These are phyloP conservation scores for Cryptococcus sp. DNA, from an alignment of 1,284 basidiomycete genomes.

Conservation along the genomic window DNA sequence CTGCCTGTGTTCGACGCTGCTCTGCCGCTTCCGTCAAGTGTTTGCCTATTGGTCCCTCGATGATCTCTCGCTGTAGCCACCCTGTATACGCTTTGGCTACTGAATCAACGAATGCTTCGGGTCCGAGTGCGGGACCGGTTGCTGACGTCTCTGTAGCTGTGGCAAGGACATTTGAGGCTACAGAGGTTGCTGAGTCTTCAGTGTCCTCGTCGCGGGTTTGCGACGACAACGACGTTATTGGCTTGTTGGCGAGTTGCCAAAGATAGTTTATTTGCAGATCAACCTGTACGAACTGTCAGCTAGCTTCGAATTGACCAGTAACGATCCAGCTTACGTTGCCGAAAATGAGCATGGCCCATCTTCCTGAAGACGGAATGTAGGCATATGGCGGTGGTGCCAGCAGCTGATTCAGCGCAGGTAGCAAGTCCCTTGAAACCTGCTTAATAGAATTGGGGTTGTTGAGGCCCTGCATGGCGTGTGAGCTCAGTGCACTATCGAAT, in stretches of 20 bases:
- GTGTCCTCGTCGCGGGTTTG: not conserved
- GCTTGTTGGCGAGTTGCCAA: slow-evolving; percentile 46
- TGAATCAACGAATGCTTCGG: slow-evolving; percentile 38
- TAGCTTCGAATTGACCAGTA: not conserved
- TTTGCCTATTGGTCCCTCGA: slow-evolving; percentile 42
- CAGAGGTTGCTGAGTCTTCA: not conserved
- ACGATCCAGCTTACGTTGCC: slow-evolving; percentile 37
- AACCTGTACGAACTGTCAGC: slow-evolving; percentile 30
- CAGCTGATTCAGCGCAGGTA: slow-evolving; percentile 37
- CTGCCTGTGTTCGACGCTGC: not conserved
- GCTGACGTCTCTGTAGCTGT: slow-evolving; percentile 41
- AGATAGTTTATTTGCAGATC: slow-evolving; percentile 52
- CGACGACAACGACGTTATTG: slow-evolving; percentile 32
- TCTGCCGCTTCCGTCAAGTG: slow-evolving; percentile 9
- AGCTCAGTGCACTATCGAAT: not conserved
- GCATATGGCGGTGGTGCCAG: slow-evolving; percentile 43
- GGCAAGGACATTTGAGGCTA: slow-evolving; percentile 27
- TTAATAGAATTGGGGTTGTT: slow-evolving; percentile 51
- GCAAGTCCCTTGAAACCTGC: slow-evolving; percentile 40
- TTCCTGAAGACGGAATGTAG: slow-evolving; percentile 33
- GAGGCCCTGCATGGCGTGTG: slow-evolving; percentile 31
- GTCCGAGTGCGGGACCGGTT: slow-evolving; percentile 43
- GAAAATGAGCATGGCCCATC: slow-evolving; percentile 43
- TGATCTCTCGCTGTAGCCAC: slow-evolving; percentile 43
- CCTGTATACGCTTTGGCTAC: slow-evolving; percentile 37